These are phyloP conservation scores for Stachybotrys chartarum DNA, from an alignment of 2,329 filamentous ascomycete species.

Conservation along the genomic window DNA sequence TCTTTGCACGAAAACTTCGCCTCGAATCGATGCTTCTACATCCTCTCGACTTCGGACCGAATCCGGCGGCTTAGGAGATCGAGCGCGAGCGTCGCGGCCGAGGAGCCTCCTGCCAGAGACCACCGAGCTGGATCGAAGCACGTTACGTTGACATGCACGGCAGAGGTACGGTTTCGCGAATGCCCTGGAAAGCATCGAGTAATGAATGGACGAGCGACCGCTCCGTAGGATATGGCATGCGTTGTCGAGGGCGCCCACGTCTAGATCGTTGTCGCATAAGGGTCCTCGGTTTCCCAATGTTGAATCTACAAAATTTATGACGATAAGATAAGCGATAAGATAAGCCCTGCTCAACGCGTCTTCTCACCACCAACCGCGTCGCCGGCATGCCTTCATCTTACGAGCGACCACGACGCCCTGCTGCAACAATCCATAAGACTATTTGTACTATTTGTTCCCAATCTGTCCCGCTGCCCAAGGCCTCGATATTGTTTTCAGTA, in stretches of 20 bases:
- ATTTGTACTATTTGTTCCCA: no score
- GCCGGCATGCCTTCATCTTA: neutral
- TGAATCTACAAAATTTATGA: neutral
- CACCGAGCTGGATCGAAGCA: slow-evolving; percentile 5
- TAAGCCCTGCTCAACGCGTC: slow-evolving; percentile 12
- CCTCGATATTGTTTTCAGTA: neutral
- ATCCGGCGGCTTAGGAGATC: neutral
- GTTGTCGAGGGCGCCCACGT: neutral
- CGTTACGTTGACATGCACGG: slow-evolving; percentile 22
- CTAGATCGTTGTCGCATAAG: neutral
- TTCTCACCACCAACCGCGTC: neutral
- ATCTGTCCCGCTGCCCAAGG: no score
- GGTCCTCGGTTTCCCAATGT: no score
- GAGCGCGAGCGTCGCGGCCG: neutral
- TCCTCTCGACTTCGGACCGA: neutral
- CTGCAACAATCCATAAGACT: no score
- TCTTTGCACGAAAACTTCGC: neutral
- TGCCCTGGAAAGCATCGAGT: slow-evolving; percentile 28
- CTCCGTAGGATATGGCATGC: neutral
- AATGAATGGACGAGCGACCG: neutral
- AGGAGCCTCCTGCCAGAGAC: neutral
- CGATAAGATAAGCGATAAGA: slow-evolving; percentile 13
- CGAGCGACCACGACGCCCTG: no score
- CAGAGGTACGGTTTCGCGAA: slow-evolving; percentile 24
- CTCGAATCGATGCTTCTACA: neutral